phyloP scores from a whole-genome alignment of 805 yeast genomes.

The Monosporozyma unispora region DNA sequence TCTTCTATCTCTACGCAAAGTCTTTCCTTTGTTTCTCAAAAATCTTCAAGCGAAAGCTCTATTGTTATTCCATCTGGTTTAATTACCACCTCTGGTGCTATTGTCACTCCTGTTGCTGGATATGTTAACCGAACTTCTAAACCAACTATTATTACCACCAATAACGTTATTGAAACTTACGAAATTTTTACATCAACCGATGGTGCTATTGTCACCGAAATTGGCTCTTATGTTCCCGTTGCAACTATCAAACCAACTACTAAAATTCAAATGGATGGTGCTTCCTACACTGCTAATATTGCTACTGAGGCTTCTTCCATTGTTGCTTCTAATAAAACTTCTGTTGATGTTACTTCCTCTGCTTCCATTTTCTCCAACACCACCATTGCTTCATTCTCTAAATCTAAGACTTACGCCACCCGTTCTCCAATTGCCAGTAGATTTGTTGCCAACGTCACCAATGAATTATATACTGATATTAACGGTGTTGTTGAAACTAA shows the following conservation, averaged over 20 bases:
- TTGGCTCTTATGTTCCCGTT: slow-evolving; percentile 2
- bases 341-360: not conserved
- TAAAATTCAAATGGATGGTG: not conserved
- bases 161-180: not conserved
- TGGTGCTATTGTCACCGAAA: slow-evolving; percentile 1
- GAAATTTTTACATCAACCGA: not conserved
- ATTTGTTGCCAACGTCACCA: not conserved
- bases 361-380: not conserved
- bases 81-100: not conserved
- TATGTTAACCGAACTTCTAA: not conserved
- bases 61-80: not conserved
- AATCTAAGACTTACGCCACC: slow-evolving; percentile 2
- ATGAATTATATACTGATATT: not conserved
- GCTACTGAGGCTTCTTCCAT: not conserved
- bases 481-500: slow-evolving; percentile 11
- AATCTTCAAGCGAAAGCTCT: not conserved
- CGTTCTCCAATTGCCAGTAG: not conserved
- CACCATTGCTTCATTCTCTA: not conserved
- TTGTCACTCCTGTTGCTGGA: not conserved
- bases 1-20: not conserved
- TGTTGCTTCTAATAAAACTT: not conserved
- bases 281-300: not conserved
- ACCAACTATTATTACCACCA: not conserved
- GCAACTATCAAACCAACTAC: not conserved
- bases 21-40: not conserved